Base-by-base conservation (phyloP, 305 asterid genomes). In the Fraxinus sp. region DNA sequence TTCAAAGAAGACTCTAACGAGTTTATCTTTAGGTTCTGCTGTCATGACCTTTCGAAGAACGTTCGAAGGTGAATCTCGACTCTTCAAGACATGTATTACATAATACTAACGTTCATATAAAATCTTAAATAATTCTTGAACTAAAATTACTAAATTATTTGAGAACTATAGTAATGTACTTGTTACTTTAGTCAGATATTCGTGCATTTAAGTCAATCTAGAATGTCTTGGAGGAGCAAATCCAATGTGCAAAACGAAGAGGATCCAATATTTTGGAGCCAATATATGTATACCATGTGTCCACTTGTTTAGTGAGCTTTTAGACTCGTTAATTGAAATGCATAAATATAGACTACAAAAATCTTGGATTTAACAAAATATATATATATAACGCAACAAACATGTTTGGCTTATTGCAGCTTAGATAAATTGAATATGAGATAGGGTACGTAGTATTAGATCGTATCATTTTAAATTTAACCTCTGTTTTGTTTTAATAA, bases 261-360 rank as follows among this genome's bases (percentile, higher is more conserved):
- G 84, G 81, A 84, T 82, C 81, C 68, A 83, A 83, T 79, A 80
- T 70, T 80, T 82, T 59, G 41, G 88, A 75, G 85, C 82, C 89
- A 79, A 24, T 82, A 80, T 35, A 77, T 78, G 62, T 66, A 46
- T 75, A 80, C 59, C 90, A 87, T 81, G 89, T 83, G 90, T 82
- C 86, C 52, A 89, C 91, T 88, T 88, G 88, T 68, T 79, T 77
- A 18, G 22, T 80, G 30, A 75, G 57, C 77, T 72, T 88, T 87
- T 87, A 81, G 85, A 83, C 85, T 80, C 13, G 22, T 16, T 52
- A 14, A 49, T 49, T 14, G 59, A 49, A 49, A 49, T 14, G 59
- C 7, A 49, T 13, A 49, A 49, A 41, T 41, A 41, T 41, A 10
- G 52, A 41, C 52, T 10, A 41, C 52, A 41, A 41, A 41, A 41